Evolutionary conservation across 441 rosid species (phyloP).

Genomic region (Kokia cookei): DNA sequence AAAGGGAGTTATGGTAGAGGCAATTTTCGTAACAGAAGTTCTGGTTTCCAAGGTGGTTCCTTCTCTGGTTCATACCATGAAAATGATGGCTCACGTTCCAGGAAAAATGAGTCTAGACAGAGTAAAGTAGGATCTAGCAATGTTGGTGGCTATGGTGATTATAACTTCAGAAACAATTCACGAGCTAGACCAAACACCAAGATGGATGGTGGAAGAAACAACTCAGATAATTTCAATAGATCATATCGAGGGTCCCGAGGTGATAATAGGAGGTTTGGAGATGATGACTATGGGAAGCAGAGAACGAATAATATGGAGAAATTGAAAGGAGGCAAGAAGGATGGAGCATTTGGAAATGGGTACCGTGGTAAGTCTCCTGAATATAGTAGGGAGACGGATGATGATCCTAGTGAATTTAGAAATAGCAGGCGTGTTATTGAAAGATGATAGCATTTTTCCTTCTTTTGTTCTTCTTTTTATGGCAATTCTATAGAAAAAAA

Average conservation of each 20-base stretch:
- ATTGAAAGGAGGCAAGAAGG: constrained; percentile 15
- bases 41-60: constrained; percentile 27
- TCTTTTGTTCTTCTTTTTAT: background rate
- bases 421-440: constrained; percentile 53
- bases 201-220: constrained; percentile 24
- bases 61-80: constrained; percentile 31
- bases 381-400: constrained; percentile 3
- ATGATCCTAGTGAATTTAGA: constrained; percentile 28
- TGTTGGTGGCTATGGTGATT: constrained; percentile 16
- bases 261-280: constrained; percentile 20
- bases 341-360: constrained; percentile 17
- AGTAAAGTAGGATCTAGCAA: constrained; percentile 20
- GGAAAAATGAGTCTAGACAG: constrained; percentile 21
- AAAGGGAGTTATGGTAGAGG: constrained; percentile 20
- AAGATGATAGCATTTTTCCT: constrained; percentile 16
- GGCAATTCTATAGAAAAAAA: background rate
- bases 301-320: constrained; percentile 14
- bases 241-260: constrained; percentile 17
- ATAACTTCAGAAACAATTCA: constrained; percentile 16
- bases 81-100: constrained; percentile 5
- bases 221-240: constrained; percentile 17
- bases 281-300: constrained; percentile 3
- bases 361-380: constrained; percentile 19
- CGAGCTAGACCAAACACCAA: constrained; percentile 29
- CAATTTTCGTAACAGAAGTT: constrained; percentile 21